Base-by-base conservation (phyloP, 2,329 filamentous ascomycete genomes). In the Ophiostoma novo-ulmi region DNA sequence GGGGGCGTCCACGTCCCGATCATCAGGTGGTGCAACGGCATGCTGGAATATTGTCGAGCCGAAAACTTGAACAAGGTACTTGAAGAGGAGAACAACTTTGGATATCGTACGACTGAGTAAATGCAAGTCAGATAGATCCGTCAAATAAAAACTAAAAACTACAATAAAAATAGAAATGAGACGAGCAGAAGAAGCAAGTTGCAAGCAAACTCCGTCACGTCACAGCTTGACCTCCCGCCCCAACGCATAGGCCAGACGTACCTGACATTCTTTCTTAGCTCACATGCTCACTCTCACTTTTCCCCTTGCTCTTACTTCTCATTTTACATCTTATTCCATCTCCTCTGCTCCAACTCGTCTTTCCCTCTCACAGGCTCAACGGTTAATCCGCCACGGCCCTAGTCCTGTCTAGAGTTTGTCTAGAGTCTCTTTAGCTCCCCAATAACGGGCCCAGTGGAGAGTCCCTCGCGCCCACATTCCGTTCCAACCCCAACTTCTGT, bases 1-100 rank as follows among this genome's bases (percentile, higher is more conserved):
- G 93, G 93, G 71, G 91, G 91, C 73, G 92, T 94, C 92, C 93
- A 97, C 70, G 93, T 97, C 73, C 93, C 93, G 77, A 94, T 88
- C 91, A 97, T 95, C 78, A 97, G 84, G 82, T 96, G 92, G 79
- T 97, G 93, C 78, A 87, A 75, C 67, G 91, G 89, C 90, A 94
- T 94, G 73, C 39, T n/a, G 36, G 20, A 36, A 22, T 35, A 64
- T 61, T 35, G 63, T 14, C 35, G 48, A 22, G 67, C 20, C 66
- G 65, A 26, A 5, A 13, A 36, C 17, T 17, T 38, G 61, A 36
- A 35, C 26, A 35, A 13, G 20, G 17, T 13, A 39, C 4, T 41
- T n/a, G 36, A 3, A 14, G 36, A 39, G 63, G 36, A 26, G 36
- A 39, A 17, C 3, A 39, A 4, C 11, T 13, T 36, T 65, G 10